Evolutionary conservation across 2,329 filamentous ascomycete species (phyloP), one percentile per base, ranked within the genome.

Genomic region (Trichoderma pleuroti): DNA sequence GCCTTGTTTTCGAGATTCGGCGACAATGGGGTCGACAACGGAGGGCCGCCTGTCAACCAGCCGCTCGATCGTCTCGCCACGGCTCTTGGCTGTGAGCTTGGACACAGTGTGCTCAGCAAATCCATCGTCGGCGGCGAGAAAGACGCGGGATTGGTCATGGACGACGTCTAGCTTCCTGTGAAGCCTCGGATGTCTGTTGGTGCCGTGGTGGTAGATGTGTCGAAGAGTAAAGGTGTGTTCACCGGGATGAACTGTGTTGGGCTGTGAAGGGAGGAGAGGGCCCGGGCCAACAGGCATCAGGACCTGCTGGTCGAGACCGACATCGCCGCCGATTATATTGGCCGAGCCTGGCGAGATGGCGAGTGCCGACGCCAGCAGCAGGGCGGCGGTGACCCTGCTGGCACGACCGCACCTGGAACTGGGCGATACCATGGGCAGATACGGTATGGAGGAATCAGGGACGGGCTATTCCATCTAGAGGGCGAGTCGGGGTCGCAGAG

Each of bases 171-270:
- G 85, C 75, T 89, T 90, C 71, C 91, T 87, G 80, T 98, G 93
- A 18, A 98, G 87, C 6, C 86, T 81, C 3, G 94, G 94, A 75
- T 97, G 88, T 75, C 87, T 84, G 80, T 95, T 88, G 52, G 93
- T 92, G 71, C 95, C 95, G 82, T 97, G 94, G 79, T 98, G 94
- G 82, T 93, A 96, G 77, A 98, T 91, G 81, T 99, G 95, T 76
- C 93, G 91, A 70, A 99, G 87, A 8, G 86, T 90, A 83, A 91
- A 90, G 42, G 83, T 82, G 75, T 90, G 88, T 10, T 89, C 84
- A 24, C 84, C 83, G 12, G 87, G 83, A 12, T 76, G 78, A 26
- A 84, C 85, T 6, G 82, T 76, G 70, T 86, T 83, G 67, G 76
- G 78, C n/a, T 71, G 75, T 30, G 83, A 82, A 57, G 82, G 82